These are phyloP conservation scores for Sphenostylis stenocarpa DNA, from an alignment of 306 rosid species.

Conservation along the genomic window DNA sequence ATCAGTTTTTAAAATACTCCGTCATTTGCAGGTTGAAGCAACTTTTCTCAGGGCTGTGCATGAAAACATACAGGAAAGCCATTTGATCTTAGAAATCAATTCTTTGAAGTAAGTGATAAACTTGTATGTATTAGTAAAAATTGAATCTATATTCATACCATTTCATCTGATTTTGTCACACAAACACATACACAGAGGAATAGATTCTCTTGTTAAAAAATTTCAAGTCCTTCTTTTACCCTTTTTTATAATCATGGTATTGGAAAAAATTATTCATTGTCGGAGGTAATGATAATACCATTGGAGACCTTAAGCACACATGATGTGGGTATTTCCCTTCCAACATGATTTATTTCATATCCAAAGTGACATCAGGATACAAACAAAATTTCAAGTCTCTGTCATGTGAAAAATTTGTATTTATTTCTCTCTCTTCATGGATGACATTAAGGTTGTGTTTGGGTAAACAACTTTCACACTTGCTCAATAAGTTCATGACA, in stretches of 20 bases:
- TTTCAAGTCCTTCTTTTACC: too few species aligned
- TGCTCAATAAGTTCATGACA: neutral
- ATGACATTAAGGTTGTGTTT: neutral
- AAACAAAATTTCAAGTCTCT: neutral
- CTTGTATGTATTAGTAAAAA: conserved; percentile 16
- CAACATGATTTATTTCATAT: too few species aligned
- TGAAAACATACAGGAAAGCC: conserved; percentile 74
- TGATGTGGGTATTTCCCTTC: too few species aligned
- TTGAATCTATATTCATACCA: neutral
- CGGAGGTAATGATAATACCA: too few species aligned
- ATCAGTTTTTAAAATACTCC: conserved; percentile 9
- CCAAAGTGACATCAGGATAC: too few species aligned
- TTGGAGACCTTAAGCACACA: too few species aligned
- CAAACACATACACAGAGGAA: neutral
- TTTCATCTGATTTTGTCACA: neutral
- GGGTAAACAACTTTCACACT: neutral
- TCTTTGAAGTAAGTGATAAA: conserved; percentile 69
- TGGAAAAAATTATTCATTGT: too few species aligned
- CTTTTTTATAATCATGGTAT: too few species aligned
- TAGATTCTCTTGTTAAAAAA: neutral
- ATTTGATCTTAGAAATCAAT: conserved; percentile 81
- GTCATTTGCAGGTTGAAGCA: conserved; percentile 81
- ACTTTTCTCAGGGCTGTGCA: conserved; percentile 90
- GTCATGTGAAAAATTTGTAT: neutral
- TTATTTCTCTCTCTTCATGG: neutral